These are phyloP conservation scores for Auriscalpium microsporum DNA, from an alignment of 768 basidiomycete genomes.

Conservation along the genomic window DNA sequence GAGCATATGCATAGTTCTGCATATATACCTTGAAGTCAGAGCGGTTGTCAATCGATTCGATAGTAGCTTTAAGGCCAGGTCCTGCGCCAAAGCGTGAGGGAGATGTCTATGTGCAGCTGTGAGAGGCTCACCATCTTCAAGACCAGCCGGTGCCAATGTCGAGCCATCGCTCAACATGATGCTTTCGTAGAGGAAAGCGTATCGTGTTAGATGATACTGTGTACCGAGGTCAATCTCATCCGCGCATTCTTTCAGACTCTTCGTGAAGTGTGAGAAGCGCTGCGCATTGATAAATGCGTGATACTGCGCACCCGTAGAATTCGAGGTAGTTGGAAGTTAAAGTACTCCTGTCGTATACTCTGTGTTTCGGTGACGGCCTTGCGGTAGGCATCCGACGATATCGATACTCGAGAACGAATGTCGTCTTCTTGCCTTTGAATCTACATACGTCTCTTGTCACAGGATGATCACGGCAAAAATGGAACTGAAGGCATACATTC, in stretches of 20 bases:
- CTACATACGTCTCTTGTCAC: slow-evolving; percentile 26
- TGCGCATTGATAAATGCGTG: background rate
- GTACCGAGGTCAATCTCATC: slow-evolving; percentile 98
- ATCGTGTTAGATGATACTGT: slow-evolving; percentile 92
- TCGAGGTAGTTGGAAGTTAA: slow-evolving; percentile 92
- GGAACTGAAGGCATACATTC: slow-evolving; percentile 41
- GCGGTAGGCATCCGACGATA: slow-evolving; percentile 79
- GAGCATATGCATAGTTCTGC: slow-evolving; percentile 94
- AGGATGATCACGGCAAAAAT: slow-evolving; percentile 1
- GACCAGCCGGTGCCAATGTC: slow-evolving; percentile 56
- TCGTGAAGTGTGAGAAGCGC: slow-evolving; percentile 1
- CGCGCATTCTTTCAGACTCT: slow-evolving; percentile 90
- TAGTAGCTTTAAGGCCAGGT: slow-evolving; percentile 74
- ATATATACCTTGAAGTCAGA: slow-evolving; percentile 94
- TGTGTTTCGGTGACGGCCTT: slow-evolving; percentile 89
- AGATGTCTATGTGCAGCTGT: background rate
- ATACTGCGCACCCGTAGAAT: slow-evolving; percentile 68
- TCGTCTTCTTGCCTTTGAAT: slow-evolving; percentile 94
- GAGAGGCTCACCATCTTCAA: slow-evolving; percentile 53
- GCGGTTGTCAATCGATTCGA: slow-evolving; percentile 90
- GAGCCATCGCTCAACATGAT: slow-evolving; percentile 84
- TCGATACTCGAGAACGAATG: slow-evolving; percentile 75
- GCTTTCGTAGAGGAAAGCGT: slow-evolving; percentile 90
- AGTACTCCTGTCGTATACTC: slow-evolving; percentile 90
- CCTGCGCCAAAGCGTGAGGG: slow-evolving; percentile 24